A percentile compares a stretch with the other conserved stretches of the same genome.
Evolutionary conservation across 768 basidiomycete species (phyloP).

Genomic region (Roridomyces roridus): DNA sequence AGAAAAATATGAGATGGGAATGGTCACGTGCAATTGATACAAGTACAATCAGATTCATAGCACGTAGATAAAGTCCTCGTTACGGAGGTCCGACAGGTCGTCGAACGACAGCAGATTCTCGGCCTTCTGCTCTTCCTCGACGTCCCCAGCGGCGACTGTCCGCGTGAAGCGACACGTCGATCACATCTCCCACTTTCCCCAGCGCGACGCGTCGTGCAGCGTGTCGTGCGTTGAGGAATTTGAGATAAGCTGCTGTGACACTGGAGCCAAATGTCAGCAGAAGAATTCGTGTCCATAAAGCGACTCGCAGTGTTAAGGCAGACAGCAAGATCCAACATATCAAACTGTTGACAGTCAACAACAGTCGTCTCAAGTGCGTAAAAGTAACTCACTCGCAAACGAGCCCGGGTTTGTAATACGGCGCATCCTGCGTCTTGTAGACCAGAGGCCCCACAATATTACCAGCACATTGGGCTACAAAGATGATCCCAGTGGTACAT

Average conservation of each 20-base stretch:
- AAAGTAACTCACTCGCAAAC: constrained; percentile 37
- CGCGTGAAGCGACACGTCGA: constrained; percentile 45
- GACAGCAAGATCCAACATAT: constrained; percentile 46
- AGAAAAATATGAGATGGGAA: neutral
- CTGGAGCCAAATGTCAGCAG: constrained; percentile 17
- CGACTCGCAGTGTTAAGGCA: constrained; percentile 38
- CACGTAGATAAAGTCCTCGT: constrained; percentile 39
- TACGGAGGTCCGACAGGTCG: constrained; percentile 44
- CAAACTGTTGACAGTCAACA: constrained; percentile 29
- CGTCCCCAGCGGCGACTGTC: constrained; percentile 24
- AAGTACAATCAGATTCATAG: constrained; percentile 18
- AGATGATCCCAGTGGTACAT: constrained; percentile 48
- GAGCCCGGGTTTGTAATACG: constrained; percentile 46
- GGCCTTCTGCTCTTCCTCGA: constrained; percentile 17
- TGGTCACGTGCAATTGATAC: neutral
- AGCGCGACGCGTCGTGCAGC: constrained; percentile 36
- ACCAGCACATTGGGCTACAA: constrained; percentile 52
- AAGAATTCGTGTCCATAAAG: neutral
- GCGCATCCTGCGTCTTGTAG: constrained; percentile 43
- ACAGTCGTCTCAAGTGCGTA: neutral
- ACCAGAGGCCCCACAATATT: constrained; percentile 48
- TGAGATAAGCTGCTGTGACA: constrained; percentile 43
- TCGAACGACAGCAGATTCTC: constrained; percentile 41
- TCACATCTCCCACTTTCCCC: constrained; percentile 40
- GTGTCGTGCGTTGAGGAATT: constrained; percentile 44